These are phyloP conservation scores for Misopates orontium DNA, from an alignment of 257 asterid species.

Conservation along the genomic window DNA sequence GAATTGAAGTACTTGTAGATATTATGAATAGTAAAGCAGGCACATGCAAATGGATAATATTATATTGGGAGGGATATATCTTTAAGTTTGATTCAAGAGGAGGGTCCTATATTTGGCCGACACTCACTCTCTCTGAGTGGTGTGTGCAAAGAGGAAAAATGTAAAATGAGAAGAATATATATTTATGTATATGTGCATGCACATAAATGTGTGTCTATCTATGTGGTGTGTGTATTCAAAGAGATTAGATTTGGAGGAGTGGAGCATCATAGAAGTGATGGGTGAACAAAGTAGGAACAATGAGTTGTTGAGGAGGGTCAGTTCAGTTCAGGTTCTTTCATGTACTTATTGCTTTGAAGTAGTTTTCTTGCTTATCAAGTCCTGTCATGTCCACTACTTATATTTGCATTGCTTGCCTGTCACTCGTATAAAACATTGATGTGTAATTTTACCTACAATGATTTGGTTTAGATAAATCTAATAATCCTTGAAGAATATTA, in stretches of 20 bases:
- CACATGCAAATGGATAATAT: no score
- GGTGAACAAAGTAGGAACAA: constrained; percentile 25
- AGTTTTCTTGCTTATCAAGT: background rate
- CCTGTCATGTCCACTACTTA: background rate
- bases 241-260: no score
- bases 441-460: no score
- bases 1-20: constrained; percentile 34
- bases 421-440: no score
- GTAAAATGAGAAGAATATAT: no score
- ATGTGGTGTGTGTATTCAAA: no score
- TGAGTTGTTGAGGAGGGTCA: constrained; percentile 47
- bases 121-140: constrained; percentile 34
- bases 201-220: no score
- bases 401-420: constrained; percentile 29
- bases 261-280: constrained; percentile 9
- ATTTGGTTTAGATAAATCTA: no score
- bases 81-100: constrained; percentile 24
- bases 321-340: constrained; percentile 31
- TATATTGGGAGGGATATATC: constrained; percentile 24
- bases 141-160: no score
- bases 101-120: constrained; percentile 52
- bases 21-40: constrained; percentile 29
- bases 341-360: no score
- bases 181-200: constrained; percentile 19
- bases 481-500: no score